Base-by-base conservation (phyloP, 1,284 basidiomycete species). In the Malassezia globosa region DNA sequence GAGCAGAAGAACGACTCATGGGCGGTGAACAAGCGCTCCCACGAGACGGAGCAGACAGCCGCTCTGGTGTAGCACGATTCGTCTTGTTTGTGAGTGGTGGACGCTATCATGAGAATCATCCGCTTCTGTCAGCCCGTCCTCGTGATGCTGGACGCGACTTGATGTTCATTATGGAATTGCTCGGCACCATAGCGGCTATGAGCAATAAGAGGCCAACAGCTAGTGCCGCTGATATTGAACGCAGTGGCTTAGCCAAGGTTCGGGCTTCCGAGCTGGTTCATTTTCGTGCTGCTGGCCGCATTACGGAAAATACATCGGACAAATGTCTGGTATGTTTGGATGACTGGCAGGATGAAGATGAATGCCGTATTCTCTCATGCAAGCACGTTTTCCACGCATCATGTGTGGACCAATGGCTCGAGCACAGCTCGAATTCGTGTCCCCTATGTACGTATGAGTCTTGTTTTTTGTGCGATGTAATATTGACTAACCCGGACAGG, bases 21-120 rank as follows among this genome's bases (percentile, higher is more conserved):
- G 57, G 59, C 5, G 53, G 52, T 7, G 44, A 40, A 0, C 29
- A 35, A n/a, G 19, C 27, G 16, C 7, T 26, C 7, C 25, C n/a
- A 6, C 3, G 27, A 2, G 37, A 39, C 13, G 37, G 36, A 10
- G 38, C 34, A 5, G 29, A 16, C 13, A 23, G 33, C 16, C 23
- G 23, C 4, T 35, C 31, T 7, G 37, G 23, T 38, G 47, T 62
- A 11, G 59, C 63, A 16, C 59, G 66, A 18, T 68, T 67, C 47
- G 55, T 68, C 42, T 59, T 69, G 14, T 69, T 69, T 42, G 63
- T 69, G 5, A 63, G 61, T 27, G 66, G 66, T 24, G 66, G 66
- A 1, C 57, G 58, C 22, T 69, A 68, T 37, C 58, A 60, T 14
- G 56, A 60, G 8, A 51, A 60, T 29, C 66, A 69, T 33, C 66